These are phyloP conservation scores for Erodium maritimum DNA, from an alignment of 345 rosid species.

Conservation along the genomic window DNA sequence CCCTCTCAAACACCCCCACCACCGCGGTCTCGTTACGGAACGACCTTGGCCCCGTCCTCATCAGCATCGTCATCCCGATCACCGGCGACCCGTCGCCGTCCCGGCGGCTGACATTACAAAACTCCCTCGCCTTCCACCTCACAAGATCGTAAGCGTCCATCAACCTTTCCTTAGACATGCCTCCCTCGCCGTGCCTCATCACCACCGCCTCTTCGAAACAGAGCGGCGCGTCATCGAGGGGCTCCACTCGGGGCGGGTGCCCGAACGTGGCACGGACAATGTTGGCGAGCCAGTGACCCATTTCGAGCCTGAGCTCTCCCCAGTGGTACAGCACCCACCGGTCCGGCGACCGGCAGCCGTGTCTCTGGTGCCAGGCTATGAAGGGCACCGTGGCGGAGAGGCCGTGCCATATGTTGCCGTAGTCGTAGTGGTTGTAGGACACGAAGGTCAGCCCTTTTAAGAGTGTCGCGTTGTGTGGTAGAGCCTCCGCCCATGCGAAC, in stretches of 20 bases:
- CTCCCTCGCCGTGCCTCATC: conserved; percentile 75
- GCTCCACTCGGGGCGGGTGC: too few species aligned
- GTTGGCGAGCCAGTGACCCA: conserved; percentile 10
- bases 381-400: conserved; percentile 40
- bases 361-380: conserved; percentile 51
- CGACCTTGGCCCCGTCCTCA: conserved; percentile 69
- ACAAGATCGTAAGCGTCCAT: conserved; percentile 47
- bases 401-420: conserved; percentile 66
- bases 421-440: conserved; percentile 55
- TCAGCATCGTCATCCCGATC: conserved; percentile 49
- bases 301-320: conserved; percentile 54
- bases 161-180: conserved; percentile 56
- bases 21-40: conserved; percentile 48
- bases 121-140: conserved; percentile 45
- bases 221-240: conserved; percentile 16
- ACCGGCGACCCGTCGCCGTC: conserved; percentile 9
- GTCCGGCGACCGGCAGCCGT: conserved; percentile 31
- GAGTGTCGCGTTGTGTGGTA: conserved; percentile 38
- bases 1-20: conserved; percentile 31
- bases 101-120: conserved; percentile 29
- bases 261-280: too few species aligned
- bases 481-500: conserved; percentile 48
- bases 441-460: conserved; percentile 54
- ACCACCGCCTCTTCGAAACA: conserved; percentile 72
- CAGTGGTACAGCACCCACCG: conserved; percentile 62